These are phyloP conservation scores for Thamnidium elegans DNA, from an alignment of 192 early-diverging fungal species.

Conservation along the genomic window DNA sequence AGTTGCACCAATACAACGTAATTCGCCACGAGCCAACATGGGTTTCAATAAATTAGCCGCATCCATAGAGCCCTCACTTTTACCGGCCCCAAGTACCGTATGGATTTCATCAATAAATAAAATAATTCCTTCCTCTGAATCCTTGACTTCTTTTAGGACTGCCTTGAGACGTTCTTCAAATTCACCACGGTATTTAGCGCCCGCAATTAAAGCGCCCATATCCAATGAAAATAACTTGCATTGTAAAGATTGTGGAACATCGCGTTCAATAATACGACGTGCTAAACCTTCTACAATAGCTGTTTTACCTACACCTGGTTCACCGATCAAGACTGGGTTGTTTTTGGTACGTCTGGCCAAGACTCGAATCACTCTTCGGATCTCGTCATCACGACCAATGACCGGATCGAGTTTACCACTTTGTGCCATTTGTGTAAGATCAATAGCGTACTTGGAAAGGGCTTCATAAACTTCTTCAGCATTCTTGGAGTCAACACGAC, in stretches of 20 bases:
- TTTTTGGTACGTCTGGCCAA: constrained; percentile 77
- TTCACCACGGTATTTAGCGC: constrained; percentile 96
- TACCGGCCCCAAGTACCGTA: constrained; percentile 90
- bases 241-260: constrained; percentile 87
- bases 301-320: constrained; percentile 80
- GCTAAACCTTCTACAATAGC: constrained; percentile 94
- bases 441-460: constrained; percentile 90
- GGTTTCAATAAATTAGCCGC: constrained; percentile 97
- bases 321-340: constrained; percentile 74
- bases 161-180: constrained; percentile 98
- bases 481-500: constrained; percentile 78
- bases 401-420: constrained; percentile 94
- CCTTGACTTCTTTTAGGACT: constrained; percentile 92
- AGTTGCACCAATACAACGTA: constrained; percentile 95
- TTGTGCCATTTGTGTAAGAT: constrained; percentile 79
- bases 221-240: constrained; percentile 86
- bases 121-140: constrained; percentile 85
- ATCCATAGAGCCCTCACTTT: constrained; percentile 76
- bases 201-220: constrained; percentile 93
- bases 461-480: constrained; percentile 91
- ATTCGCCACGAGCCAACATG: constrained; percentile 95
- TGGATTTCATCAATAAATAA: constrained; percentile 99
- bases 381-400: constrained; percentile 96
- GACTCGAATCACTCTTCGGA: constrained; percentile 92
- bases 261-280: constrained; percentile 87